Evolutionary conservation across 345 rosid species (phyloP).

Genomic region (Brassica juncea): DNA sequence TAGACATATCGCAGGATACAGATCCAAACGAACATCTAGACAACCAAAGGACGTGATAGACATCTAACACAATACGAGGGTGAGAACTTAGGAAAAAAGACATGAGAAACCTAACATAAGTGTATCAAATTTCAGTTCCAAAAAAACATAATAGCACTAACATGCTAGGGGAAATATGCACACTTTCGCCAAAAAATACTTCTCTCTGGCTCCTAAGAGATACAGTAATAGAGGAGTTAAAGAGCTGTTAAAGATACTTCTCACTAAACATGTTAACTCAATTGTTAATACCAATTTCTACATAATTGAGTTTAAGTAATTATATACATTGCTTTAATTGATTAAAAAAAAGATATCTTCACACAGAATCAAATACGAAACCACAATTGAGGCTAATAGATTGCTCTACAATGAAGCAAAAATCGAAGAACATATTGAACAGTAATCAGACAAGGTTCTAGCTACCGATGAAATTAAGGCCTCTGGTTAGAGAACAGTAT

Average conservation of each 20-base stretch:
- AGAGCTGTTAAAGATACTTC: neutral
- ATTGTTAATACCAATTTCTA: neutral
- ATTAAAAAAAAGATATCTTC: too few species aligned
- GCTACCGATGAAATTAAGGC: neutral
- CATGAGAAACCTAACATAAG: too few species aligned
- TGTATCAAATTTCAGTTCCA: neutral
- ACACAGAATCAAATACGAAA: too few species aligned
- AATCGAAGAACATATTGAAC: neutral
- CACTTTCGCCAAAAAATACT: neutral
- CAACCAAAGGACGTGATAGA: too few species aligned
- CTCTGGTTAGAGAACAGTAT: too few species aligned
- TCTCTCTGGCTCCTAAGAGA: neutral
- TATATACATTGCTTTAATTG: too few species aligned
- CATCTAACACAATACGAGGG: too few species aligned
- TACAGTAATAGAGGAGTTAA: neutral
- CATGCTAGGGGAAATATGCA: neutral
- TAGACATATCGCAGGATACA: too few species aligned
- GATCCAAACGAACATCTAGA: too few species aligned
- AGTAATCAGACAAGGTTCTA: neutral
- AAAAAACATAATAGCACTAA: neutral
- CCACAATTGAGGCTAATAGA: neutral
- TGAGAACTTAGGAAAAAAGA: too few species aligned
- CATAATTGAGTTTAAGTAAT: neutral
- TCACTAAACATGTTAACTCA: too few species aligned
- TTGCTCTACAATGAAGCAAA: neutral